Evolutionary conservation across 495 filamentous ascomycete genomes (phyloP).

Genomic region (Penicillium riverlandense): DNA sequence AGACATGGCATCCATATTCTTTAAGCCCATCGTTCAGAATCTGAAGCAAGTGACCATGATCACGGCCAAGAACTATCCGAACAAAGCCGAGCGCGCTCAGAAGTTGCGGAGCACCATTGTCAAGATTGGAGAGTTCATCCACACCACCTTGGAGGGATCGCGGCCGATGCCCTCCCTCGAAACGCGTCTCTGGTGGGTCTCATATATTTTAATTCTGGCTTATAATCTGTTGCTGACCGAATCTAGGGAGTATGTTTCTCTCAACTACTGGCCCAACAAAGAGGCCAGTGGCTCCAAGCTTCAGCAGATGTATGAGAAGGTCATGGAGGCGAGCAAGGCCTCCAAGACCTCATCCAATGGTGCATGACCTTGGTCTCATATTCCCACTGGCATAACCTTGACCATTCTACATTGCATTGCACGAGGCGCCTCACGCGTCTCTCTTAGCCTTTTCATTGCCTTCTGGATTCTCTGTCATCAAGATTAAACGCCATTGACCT

Average conservation of each 20-base stretch:
- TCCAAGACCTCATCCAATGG: constrained; percentile 23
- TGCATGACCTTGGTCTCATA: constrained; percentile 1
- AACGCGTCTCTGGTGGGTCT: constrained; percentile 40
- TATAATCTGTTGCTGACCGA: constrained; percentile 1
- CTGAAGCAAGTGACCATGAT: constrained; percentile 51
- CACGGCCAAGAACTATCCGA: constrained; percentile 57
- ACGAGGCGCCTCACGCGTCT: neutral
- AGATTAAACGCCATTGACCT: constrained; percentile 6
- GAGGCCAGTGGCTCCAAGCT: constrained; percentile 37
- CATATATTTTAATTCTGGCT: neutral
- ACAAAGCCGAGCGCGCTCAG: constrained; percentile 48
- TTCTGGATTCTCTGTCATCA: neutral
- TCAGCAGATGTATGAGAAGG: constrained; percentile 43
- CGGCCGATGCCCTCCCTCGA: constrained; percentile 32
- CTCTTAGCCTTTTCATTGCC: neutral
- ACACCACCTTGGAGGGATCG: constrained; percentile 25
- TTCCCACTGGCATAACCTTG: too few relatives aligned
- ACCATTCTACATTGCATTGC: too few relatives aligned
- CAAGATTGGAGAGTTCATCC: constrained; percentile 44
- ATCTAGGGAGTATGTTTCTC: constrained; percentile 39
- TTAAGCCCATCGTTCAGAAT: constrained; percentile 54
- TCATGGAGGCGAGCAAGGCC: constrained; percentile 26
- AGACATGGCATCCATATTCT: constrained; percentile 47
- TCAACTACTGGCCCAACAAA: constrained; percentile 45
- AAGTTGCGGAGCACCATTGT: constrained; percentile 38